Evolutionary conservation across 2,329 filamentous ascomycete genomes (phyloP), one percentile per base, ranked within the genome.

Genomic region (Ophiostoma pallidulum): DNA sequence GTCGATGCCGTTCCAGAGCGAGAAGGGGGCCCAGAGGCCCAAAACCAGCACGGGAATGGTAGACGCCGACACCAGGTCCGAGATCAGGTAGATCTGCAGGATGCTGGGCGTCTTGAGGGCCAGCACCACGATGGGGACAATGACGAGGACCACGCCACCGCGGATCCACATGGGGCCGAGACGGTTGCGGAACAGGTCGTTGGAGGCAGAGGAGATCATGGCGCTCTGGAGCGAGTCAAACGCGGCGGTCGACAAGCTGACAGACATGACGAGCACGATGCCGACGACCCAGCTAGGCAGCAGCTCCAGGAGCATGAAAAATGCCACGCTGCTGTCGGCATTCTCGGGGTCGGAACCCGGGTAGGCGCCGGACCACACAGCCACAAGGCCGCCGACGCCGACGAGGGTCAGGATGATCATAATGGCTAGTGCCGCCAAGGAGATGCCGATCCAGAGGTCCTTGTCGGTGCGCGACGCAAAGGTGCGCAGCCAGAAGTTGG

Each of bases 211-310:
- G n/a, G 83, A 87, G 8, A 52, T 82, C 82, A 92, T 89, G 56
- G 86, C 84, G 2, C 81, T 84, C 65, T 91, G 87, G 32, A 91
- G 72, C 52, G 77, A 84, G 69, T 92, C 86, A 54, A 92, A 91
- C 0, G 86, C 80, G 0, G 86, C 82, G 3, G 83, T 87, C 58
- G 79, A 85, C 45, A 92, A 75, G 9, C 78, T 78, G 28, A 90
- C 78, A 1, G 85, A 78, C 84, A 92, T 89, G 60, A 91, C 80
- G 9, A 92, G 71, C 1, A 91, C 78, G 53, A 92, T 77, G 46
- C 85, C 86, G 2, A 92, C 77, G n/a, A 89, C 84, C 86, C 86
- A 92, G 47, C 66, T 72, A 0, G 86, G 86, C 2, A 92, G 75
- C 54, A 78, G 72, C 54, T 80, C 74, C 9, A 92, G 76, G 7